Evolutionary conservation across 495 filamentous ascomycete species (phyloP).

Genomic region (Letharia lupina): DNA sequence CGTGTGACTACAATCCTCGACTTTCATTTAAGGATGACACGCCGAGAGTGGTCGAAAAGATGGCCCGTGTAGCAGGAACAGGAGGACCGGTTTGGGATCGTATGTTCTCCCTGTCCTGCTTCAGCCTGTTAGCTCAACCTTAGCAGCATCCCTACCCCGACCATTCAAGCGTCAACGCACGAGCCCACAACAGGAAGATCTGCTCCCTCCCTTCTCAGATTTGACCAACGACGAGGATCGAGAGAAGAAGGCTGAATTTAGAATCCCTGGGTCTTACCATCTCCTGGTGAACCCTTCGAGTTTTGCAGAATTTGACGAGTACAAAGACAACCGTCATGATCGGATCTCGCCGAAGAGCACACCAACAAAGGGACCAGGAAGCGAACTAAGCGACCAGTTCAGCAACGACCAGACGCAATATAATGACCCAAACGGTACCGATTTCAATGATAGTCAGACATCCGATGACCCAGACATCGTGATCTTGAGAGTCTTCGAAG

Average conservation of each 20-base stretch:
- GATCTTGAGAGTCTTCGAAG: conserved; percentile 36
- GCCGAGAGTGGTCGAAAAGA: conserved; percentile 45
- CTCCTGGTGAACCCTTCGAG: conserved; percentile 48
- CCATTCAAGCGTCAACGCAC: conserved; percentile 25
- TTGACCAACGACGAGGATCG: conserved; percentile 54
- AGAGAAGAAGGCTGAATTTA: conserved; percentile 48
- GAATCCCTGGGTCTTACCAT: conserved; percentile 48
- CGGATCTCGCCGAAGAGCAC: conserved; percentile 14
- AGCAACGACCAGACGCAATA: conserved; percentile 3
- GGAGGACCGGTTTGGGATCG: conserved; percentile 17
- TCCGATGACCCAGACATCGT: conserved; percentile 20
- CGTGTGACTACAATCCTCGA: conserved; percentile 50
- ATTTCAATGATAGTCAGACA: conserved; percentile 2
- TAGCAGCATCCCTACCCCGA: conserved; percentile 15
- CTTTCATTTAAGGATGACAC: conserved; percentile 51
- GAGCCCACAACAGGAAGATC: conserved; percentile 31
- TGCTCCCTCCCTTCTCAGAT: conserved; percentile 44
- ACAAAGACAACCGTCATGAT: conserved; percentile 33
- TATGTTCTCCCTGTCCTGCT: conserved; percentile 4
- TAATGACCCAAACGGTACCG: background rate
- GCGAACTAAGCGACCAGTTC: background rate
- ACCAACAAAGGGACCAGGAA: background rate
- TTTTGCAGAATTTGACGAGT: conserved; percentile 47
- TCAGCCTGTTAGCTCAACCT: background rate
- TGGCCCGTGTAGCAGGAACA: conserved; percentile 25